phyloP scores from a whole-genome alignment of 495 filamentous ascomycete genomes.

The Astrothelium macrocarpum region DNA sequence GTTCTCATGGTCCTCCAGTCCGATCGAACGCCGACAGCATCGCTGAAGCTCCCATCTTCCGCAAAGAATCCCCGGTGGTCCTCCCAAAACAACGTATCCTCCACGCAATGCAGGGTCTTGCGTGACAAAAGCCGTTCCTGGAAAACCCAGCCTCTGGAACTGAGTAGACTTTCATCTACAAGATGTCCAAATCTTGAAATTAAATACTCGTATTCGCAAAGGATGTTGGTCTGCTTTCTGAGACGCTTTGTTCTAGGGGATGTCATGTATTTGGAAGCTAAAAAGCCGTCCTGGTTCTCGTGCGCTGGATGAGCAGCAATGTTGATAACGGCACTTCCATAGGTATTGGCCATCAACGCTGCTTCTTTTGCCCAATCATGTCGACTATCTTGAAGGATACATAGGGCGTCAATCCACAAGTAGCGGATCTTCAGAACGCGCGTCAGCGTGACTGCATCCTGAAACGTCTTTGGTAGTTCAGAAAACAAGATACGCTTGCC shows the following conservation, averaged over 20 bases:
- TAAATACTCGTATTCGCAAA: not conserved
- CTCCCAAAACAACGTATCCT: not conserved
- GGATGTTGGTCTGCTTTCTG: not conserved
- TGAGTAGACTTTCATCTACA: not conserved
- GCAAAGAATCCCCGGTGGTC: not conserved
- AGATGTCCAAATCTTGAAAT: not conserved
- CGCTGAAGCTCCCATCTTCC: not conserved
- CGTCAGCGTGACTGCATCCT: not conserved
- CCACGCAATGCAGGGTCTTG: not conserved
- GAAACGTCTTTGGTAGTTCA: conserved; percentile 1
- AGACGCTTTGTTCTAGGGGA: not conserved
- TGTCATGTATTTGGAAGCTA: not conserved
- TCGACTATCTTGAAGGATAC: conserved; percentile 5
- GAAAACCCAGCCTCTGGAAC: not conserved
- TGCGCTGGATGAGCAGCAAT: conserved; percentile 3
- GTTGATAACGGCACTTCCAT: not conserved
- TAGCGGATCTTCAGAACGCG: not conserved
- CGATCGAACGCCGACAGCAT: not conserved
- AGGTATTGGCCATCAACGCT: not conserved
- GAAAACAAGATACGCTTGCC: not conserved
- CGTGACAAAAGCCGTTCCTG: not conserved
- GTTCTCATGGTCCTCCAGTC: not conserved
- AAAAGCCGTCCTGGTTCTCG: not conserved
- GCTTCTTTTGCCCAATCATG: not conserved
- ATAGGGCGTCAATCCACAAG: conserved; percentile 7